These are phyloP conservation scores for Barnettozyma pratensis DNA, from an alignment of 805 yeast species.

Conservation along the genomic window DNA sequence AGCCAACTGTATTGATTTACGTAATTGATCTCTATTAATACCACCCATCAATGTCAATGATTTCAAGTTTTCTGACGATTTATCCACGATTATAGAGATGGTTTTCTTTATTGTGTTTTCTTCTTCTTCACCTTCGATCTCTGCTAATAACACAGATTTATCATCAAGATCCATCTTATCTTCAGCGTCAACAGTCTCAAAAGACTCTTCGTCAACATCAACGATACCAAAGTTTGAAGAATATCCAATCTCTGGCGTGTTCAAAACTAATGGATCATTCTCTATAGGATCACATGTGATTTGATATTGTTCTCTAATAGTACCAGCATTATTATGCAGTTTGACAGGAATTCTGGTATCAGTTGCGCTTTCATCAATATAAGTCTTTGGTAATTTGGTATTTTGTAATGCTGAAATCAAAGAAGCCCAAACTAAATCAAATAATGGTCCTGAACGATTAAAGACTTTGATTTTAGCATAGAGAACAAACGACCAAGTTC, in stretches of 20 bases:
- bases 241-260: conserved; percentile 33
- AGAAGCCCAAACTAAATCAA: conserved; percentile 71
- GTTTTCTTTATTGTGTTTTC: conserved; percentile 55
- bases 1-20: conserved; percentile 43
- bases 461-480: conserved; percentile 73
- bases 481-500: conserved; percentile 52
- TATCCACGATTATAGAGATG: conserved; percentile 38
- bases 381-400: conserved; percentile 62
- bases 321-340: conserved; percentile 45
- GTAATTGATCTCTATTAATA: conserved; percentile 40
- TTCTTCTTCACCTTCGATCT: conserved; percentile 82
- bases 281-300: conserved; percentile 51
- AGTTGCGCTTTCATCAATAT: conserved; percentile 56
- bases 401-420: conserved; percentile 56
- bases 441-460: conserved; percentile 76
- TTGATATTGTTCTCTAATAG: conserved; percentile 42
- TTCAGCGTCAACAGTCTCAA: conserved; percentile 24
- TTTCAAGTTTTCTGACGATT: conserved; percentile 29
- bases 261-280: conserved; percentile 34
- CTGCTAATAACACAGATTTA: conserved; percentile 51
- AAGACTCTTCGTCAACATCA: conserved; percentile 34
- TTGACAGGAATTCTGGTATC: conserved; percentile 47
- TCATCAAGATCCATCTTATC: conserved; percentile 30
- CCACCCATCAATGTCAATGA: conserved; percentile 48
- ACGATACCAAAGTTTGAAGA: conserved; percentile 57